Evolutionary conservation across 2,329 filamentous ascomycete species (phyloP).

Genomic region (Cladophialophora bantiana): DNA sequence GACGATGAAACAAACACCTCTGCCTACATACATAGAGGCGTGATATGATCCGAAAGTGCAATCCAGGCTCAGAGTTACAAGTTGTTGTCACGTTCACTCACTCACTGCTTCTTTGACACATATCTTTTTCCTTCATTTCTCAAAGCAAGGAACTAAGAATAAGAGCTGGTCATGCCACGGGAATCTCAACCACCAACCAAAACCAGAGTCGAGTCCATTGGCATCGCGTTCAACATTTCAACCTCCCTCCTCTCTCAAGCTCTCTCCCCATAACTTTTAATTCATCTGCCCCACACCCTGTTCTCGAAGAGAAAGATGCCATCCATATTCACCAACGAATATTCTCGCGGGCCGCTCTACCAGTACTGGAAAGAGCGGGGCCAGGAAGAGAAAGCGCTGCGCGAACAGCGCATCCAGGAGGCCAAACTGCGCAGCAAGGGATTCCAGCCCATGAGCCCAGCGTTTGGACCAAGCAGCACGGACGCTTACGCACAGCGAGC

Average conservation of each 20-base stretch:
- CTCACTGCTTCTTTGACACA: no score
- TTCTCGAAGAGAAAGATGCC: slow-evolving; percentile 4
- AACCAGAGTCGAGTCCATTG: no score
- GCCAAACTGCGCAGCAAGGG: slow-evolving; percentile 26
- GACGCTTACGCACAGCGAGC: slow-evolving; percentile 24
- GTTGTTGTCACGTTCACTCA: no score
- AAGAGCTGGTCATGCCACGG: no score
- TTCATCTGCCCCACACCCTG: not conserved
- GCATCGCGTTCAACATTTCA: no score
- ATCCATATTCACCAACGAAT: slow-evolving; percentile 28
- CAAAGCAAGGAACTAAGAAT: no score
- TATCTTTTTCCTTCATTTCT: no score
- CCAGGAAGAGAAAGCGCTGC: slow-evolving; percentile 21
- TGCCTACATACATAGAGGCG: no score
- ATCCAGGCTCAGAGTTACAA: no score
- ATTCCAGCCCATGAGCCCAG: slow-evolving; percentile 13
- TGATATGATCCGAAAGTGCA: no score
- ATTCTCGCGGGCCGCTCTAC: slow-evolving; percentile 30
- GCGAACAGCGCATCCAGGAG: slow-evolving; percentile 27
- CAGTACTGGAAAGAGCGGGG: slow-evolving; percentile 31
- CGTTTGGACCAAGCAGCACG: slow-evolving; percentile 23
- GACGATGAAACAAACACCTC: not conserved
- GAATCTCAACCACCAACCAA: no score
- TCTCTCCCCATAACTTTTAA: not conserved
- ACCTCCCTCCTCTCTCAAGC: not conserved